Base-by-base conservation (phyloP, 495 filamentous ascomycete species). In the Hypoxylon crocopeplum region DNA sequence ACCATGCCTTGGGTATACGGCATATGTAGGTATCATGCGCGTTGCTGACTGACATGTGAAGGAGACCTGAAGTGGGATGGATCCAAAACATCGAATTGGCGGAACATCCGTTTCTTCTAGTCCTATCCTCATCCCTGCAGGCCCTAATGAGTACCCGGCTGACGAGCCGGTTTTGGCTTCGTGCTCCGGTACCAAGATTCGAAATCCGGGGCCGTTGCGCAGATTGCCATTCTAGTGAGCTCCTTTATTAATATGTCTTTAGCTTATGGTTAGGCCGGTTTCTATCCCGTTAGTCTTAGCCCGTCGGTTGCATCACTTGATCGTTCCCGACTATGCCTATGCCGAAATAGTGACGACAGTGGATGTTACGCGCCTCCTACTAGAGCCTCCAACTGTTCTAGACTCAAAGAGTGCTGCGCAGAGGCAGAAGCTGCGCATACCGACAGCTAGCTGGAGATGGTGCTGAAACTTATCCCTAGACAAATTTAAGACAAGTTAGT, bases 41-140 rank as follows among this genome's bases (percentile, higher is more conserved):
- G 3, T 13, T 44, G 5, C 21, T 25, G 13, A 19, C 27, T 63
- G 47, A 63, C 59, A 63, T 63, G 59, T 63, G 59, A 63, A 63
- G 52, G 47, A 41, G 34, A 52, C 27, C 13, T 38, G 30, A 8
- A 42, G 20, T 15, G 24, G 24, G 24, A 27, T 27, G 24, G 24
- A n/a, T n/a, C n/a, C n/a, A n/a, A n/a, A n/a, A n/a, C n/a, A n/a
- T n/a, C n/a, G n/a, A n/a, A n/a, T n/a, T 21, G 15, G 32, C 49
- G 57, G 40, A 24, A 20, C 48, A 32, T 46, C 49, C 57, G 49
- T 30, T 25, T 30, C 21, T 27, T 39, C 36, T 57, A 51, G 47
- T 58, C 20, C 12, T 20, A 7, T 34, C 20, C 29, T 13, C 8
- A 48, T 15, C 52, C 59, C 48, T 57, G 59, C 34, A 25, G 36